phyloP scores from a whole-genome alignment of 108 stramenopile genomes.

The Stephanodiscus triporus region DNA sequence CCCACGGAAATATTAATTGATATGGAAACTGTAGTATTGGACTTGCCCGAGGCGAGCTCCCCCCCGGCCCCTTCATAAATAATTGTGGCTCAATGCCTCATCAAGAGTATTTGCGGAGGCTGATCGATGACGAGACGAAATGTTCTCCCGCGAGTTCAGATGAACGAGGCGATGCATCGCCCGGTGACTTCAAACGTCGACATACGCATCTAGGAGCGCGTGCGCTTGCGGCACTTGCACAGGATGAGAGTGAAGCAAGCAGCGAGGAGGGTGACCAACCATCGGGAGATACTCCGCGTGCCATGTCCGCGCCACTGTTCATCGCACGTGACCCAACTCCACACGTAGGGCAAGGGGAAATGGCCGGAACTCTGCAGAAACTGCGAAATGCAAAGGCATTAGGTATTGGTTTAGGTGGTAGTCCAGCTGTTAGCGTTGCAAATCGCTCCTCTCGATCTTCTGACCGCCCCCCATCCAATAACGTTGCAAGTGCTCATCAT shows the following conservation, averaged over 20 bases:
- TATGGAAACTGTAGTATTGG: no score
- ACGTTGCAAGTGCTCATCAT: neutral
- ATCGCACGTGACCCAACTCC: neutral
- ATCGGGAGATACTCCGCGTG: neutral
- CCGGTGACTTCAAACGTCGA: neutral
- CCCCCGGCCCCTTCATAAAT: neutral
- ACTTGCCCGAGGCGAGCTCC: no score
- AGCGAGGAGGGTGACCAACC: neutral
- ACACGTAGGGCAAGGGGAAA: neutral
- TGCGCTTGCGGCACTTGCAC: neutral
- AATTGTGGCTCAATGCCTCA: neutral
- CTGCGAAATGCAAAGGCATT: constrained; percentile 2
- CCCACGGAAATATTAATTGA: no score
- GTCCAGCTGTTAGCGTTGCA: neutral
- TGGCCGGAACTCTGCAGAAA: neutral
- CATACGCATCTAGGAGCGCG: neutral
- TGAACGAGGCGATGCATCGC: neutral
- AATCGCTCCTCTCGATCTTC: neutral
- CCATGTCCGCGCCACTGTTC: neutral
- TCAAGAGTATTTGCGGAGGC: constrained; percentile 1
- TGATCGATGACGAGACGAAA: neutral
- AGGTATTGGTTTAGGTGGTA: neutral
- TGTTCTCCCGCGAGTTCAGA: neutral
- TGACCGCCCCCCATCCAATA: neutral
- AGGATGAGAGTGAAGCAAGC: neutral